These are phyloP conservation scores for Suillus americanus DNA, from an alignment of 768 basidiomycete species.

Conservation along the genomic window DNA sequence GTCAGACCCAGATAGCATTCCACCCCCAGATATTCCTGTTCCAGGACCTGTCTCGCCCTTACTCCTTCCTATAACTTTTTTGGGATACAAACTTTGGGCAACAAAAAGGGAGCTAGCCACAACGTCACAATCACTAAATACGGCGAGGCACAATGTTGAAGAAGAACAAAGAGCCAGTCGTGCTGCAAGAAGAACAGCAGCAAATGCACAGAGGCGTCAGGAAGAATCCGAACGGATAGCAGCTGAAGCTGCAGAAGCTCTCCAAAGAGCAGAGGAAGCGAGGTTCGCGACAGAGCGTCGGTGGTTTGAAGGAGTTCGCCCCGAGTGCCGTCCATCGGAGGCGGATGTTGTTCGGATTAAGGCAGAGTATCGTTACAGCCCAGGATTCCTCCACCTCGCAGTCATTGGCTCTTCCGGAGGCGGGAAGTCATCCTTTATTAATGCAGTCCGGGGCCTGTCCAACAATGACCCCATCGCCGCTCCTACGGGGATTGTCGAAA, in stretches of 20 bases:
- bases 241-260: too few relatives aligned
- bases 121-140: too few relatives aligned
- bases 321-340: not conserved
- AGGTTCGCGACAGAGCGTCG: not conserved
- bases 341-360: not conserved
- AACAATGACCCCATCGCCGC: slow-evolving; percentile 19
- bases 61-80: too few relatives aligned
- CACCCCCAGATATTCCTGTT: too few relatives aligned
- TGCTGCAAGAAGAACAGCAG: too few relatives aligned
- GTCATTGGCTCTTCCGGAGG: slow-evolving; percentile 11
- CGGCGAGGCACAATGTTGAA: not conserved
- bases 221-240: not conserved
- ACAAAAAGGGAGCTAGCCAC: too few relatives aligned
- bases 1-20: too few relatives aligned
- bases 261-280: too few relatives aligned
- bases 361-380: not conserved
- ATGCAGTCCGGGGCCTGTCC: slow-evolving; percentile 25
- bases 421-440: slow-evolving; percentile 31
- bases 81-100: too few relatives aligned
- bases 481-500: slow-evolving; percentile 21
- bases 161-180: slow-evolving; percentile 3
- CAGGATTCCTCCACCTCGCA: slow-evolving; percentile 23
- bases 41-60: too few relatives aligned
- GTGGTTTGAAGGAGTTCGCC: not conserved
- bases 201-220: slow-evolving; percentile 1